Percentiles rank a stretch among this genome's conserved stretches.
phyloP scores from a whole-genome alignment of 257 asterid species.

The Marsdenia floribunda region DNA sequence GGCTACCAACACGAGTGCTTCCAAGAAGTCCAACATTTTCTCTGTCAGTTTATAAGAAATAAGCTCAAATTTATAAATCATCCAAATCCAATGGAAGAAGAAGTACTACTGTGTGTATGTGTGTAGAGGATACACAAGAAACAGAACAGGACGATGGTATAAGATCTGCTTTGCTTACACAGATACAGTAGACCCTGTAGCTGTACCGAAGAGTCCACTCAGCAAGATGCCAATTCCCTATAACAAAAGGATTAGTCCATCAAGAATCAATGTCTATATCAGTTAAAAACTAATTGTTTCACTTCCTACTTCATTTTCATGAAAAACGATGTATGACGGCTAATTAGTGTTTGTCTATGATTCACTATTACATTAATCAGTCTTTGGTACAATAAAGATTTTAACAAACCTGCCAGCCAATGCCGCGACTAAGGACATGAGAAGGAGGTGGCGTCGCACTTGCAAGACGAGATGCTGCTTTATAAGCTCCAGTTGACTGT shows the following conservation, averaged over 20 bases:
- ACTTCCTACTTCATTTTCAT: neutral
- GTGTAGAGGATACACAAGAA: neutral
- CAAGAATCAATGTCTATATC: neutral
- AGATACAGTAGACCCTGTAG: conserved; percentile 82
- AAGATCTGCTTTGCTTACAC: conserved; percentile 43
- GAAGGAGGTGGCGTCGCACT: conserved; percentile 99
- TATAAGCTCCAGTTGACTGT: conserved; percentile 97
- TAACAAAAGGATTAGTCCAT: neutral
- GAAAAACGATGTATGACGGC: too few relatives aligned
- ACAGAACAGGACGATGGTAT: neutral
- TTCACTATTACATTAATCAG: too few relatives aligned
- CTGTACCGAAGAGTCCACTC: conserved; percentile 84
- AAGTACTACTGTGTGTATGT: too few relatives aligned
- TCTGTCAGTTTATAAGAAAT: conserved; percentile 27
- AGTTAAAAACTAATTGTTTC: neutral
- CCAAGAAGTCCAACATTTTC: conserved; percentile 97
- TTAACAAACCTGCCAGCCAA: conserved; percentile 92
- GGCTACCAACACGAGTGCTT: conserved; percentile 96
- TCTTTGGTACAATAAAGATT: neutral
- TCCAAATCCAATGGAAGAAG: neutral
- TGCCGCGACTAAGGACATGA: conserved; percentile 97
- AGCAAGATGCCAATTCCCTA: conserved; percentile 89
- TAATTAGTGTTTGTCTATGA: too few relatives aligned
- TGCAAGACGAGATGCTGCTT: conserved; percentile 93
- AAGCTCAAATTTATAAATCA: neutral